These are phyloP conservation scores for Brassica napus DNA, from an alignment of 345 rosid species.

Conservation along the genomic window Da-Ae NC_063438.1:18846501-18847000, in stretches of 20 bases:
- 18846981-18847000: neutral
- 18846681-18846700: no score
- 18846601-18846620: no score
- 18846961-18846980: neutral
- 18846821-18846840: slow-evolving; percentile 34
- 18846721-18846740: slow-evolving; percentile 41
- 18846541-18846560: no score
- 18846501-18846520: no score
- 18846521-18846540: no score
- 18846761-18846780: slow-evolving; percentile 26
- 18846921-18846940: slow-evolving; percentile 25
- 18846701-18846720: neutral
- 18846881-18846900: neutral
- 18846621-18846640: no score
- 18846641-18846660: no score
- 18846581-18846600: no score
- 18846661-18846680: no score
- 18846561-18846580: no score
- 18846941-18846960: slow-evolving; percentile 15
- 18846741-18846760: slow-evolving; percentile 13
- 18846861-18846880: slow-evolving; percentile 17
- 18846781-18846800: slow-evolving; percentile 30
- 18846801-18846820: slow-evolving; percentile 35
- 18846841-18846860: slow-evolving; percentile 41
- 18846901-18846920: slow-evolving; percentile 32